Evolutionary conservation across 2,329 filamentous ascomycete species (phyloP).

Genomic region (Thermochaetoides dissita): DNA sequence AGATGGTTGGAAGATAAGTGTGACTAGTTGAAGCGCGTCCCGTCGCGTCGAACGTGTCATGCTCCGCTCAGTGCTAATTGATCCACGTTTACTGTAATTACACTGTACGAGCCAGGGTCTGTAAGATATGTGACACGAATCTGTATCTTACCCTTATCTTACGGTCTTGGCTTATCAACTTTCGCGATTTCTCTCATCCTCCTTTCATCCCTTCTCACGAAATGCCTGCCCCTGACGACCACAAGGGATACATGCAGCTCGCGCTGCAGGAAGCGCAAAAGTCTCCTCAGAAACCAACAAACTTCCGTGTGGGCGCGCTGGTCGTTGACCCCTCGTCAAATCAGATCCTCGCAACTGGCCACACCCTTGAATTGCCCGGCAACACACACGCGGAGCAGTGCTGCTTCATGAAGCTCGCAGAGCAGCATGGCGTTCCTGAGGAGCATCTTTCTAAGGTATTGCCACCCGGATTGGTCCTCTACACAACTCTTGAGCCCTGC

Average conservation of each 20-base stretch:
- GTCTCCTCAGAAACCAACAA: slow-evolving; percentile 76
- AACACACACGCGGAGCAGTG: slow-evolving; percentile 97
- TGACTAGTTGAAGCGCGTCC: slow-evolving; percentile 1
- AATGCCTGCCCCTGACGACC: slow-evolving; percentile 22
- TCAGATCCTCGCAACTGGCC: slow-evolving; percentile 62
- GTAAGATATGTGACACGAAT: no score
- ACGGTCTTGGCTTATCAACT: no score
- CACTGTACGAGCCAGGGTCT: no score
- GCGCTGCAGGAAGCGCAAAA: slow-evolving; percentile 64
- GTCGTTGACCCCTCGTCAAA: slow-evolving; percentile 48
- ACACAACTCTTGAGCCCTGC: slow-evolving; percentile 89
- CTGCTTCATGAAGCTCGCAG: slow-evolving; percentile 62
- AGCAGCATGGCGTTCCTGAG: slow-evolving; percentile 34
- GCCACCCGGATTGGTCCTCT: slow-evolving; percentile 48
- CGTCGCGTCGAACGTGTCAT: neutral
- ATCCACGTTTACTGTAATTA: no score
- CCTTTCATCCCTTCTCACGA: no score
- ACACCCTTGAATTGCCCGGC: slow-evolving; percentile 76
- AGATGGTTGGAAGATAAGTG: neutral
- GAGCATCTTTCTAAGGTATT: slow-evolving; percentile 38
- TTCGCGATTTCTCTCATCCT: no score
- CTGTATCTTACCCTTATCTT: no score
- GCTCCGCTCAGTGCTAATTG: no score
- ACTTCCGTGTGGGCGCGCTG: slow-evolving; percentile 91
- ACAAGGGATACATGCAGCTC: slow-evolving; percentile 45